Evolutionary conservation across 1,284 basidiomycete species (phyloP).

Genomic region (Rhodotorula glutinis): DNA sequence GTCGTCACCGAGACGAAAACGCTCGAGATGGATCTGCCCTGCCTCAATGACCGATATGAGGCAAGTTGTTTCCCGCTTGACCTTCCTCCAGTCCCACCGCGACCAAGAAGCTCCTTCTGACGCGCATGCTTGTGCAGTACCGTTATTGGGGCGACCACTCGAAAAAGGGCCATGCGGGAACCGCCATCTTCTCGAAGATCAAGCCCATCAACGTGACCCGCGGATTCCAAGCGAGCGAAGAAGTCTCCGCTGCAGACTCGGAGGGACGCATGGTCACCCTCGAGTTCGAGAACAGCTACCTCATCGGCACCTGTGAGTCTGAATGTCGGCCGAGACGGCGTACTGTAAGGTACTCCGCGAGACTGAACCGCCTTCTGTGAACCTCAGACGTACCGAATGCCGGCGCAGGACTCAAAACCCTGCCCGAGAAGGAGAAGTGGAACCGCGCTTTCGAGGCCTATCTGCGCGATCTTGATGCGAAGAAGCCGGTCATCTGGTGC

Average conservation of each 20-base stretch:
- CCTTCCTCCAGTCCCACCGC: too few species aligned
- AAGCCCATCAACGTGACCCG: slow-evolving; percentile 62
- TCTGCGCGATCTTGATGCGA: slow-evolving; percentile 65
- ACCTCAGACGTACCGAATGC: slow-evolving; percentile 74
- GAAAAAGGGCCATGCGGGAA: slow-evolving; percentile 77
- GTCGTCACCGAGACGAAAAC: slow-evolving; percentile 80
- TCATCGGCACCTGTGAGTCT: slow-evolving; percentile 67
- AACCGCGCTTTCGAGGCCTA: slow-evolving; percentile 69
- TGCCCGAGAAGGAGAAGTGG: slow-evolving; percentile 56
- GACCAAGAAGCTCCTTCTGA: too few species aligned
- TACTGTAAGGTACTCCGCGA: too few species aligned
- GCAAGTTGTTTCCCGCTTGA: too few species aligned
- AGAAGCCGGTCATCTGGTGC: slow-evolving; percentile 83
- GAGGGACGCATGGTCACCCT: slow-evolving; percentile 61
- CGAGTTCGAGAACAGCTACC: slow-evolving; percentile 68
- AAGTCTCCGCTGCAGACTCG: slow-evolving; percentile 24
- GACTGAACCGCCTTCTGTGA: too few species aligned
- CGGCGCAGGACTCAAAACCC: slow-evolving; percentile 65
- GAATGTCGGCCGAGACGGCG: too few species aligned
- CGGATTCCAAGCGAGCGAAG: slow-evolving; percentile 53
- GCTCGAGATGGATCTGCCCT: slow-evolving; percentile 26
- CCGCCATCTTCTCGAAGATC: slow-evolving; percentile 73
- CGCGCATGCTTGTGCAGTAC: slow-evolving; percentile 46
- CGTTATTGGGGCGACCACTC: slow-evolving; percentile 67
- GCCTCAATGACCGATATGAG: slow-evolving; percentile 36